A percentile compares a stretch with the other conserved stretches of the same genome.
phyloP scores from a whole-genome alignment of 345 rosid species.

The Euphorbia lathyris region DNA sequence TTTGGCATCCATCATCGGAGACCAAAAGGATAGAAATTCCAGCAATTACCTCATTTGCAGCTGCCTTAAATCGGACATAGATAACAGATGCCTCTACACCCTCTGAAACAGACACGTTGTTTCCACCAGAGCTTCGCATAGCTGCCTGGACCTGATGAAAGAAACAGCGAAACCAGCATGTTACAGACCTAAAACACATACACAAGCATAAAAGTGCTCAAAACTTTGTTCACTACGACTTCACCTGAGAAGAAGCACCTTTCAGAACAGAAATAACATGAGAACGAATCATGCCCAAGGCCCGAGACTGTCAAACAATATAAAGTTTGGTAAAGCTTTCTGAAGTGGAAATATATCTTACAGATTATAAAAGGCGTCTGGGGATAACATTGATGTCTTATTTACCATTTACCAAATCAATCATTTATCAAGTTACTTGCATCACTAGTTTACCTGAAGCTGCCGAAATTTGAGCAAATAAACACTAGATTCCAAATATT shows the following conservation, averaged over 20 bases:
- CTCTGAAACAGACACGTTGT: constrained; percentile 73
- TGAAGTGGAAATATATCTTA: neutral
- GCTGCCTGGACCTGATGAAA: constrained; percentile 76
- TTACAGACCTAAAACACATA: constrained; percentile 15
- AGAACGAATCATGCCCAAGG: constrained; percentile 87
- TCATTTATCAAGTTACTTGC: neutral
- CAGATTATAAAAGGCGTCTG: neutral
- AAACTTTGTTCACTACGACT: constrained; percentile 6
- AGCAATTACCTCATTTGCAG: constrained; percentile 76
- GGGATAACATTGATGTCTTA: neutral
- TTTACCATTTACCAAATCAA: neutral
- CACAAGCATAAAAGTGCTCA: constrained; percentile 5
- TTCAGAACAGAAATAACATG: constrained; percentile 84
- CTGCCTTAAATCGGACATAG: constrained; percentile 96
- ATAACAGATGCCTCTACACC: constrained; percentile 95
- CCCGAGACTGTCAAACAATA: constrained; percentile 73
- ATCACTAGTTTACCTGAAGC: constrained; percentile 64
- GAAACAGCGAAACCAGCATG: constrained; percentile 16
- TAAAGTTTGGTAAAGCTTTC: constrained; percentile 4
- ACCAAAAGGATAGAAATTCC: constrained; percentile 8
- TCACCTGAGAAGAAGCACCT: constrained; percentile 85
- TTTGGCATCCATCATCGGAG: neutral
- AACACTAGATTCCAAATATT: constrained; percentile 90
- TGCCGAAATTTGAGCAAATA: constrained; percentile 96
- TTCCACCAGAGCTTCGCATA: constrained; percentile 60